Conservation (phyloP, 805 yeast genomes). For the Candida stauntonica region DNA sequence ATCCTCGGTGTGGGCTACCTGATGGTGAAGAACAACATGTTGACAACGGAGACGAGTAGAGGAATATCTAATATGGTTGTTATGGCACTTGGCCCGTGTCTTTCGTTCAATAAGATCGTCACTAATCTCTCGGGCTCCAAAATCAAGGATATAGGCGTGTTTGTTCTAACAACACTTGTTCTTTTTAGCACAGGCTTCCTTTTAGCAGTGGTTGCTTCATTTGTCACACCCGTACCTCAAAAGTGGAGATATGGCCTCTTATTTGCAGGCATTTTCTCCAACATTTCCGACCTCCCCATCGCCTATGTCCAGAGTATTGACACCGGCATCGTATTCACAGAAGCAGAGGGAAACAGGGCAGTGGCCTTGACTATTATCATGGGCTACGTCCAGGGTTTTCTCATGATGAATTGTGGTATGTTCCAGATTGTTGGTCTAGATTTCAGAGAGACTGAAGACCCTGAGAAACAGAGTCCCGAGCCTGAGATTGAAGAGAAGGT, state of each 20-base stretch:
- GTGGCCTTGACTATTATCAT: constrained; percentile 45
- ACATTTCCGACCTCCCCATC: constrained; percentile 49
- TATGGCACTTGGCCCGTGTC: constrained; percentile 48
- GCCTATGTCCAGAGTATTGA: constrained; percentile 47
- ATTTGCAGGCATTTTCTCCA: constrained; percentile 46
- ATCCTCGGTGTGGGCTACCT: constrained; percentile 20
- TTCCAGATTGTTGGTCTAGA: constrained; percentile 68
- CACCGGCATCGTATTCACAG: constrained; percentile 36
- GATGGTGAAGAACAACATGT: constrained; percentile 25
- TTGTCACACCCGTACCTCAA: constrained; percentile 42
- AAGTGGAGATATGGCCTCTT: constrained; percentile 46
- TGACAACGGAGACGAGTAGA: constrained; percentile 49
- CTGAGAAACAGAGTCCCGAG: neutral
- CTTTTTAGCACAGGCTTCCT: constrained; percentile 41
- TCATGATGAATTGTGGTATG: constrained; percentile 74
- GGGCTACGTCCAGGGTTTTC: constrained; percentile 47
- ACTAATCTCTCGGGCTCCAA: constrained; percentile 46
- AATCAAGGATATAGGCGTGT: constrained; percentile 48
- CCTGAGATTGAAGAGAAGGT: neutral
- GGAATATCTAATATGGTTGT: constrained; percentile 50
- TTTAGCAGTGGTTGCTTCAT: constrained; percentile 27
- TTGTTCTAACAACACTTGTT: constrained; percentile 24
- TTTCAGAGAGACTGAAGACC: constrained; percentile 36
- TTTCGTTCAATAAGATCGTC: constrained; percentile 50
- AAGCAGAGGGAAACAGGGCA: constrained; percentile 39